These are phyloP conservation scores for Aspergillus nanangensis DNA, from an alignment of 495 filamentous ascomycete genomes.

Conservation along the genomic window DNA sequence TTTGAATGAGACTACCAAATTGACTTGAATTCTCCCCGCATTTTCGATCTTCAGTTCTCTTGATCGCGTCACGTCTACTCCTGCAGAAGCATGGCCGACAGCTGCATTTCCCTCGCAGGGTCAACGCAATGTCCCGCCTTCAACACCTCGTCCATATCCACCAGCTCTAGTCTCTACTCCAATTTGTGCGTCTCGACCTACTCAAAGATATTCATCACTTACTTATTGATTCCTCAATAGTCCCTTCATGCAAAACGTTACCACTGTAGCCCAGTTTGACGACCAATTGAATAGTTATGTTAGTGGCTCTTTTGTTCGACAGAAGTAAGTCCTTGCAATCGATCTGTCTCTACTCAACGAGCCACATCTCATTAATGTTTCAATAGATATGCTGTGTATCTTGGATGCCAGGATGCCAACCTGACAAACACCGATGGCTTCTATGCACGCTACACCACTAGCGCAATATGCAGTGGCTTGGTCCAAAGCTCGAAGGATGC, in stretches of 20 bases:
- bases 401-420: conserved; percentile 78
- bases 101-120: conserved; percentile 73
- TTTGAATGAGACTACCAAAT: not conserved
- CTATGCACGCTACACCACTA: conserved; percentile 92
- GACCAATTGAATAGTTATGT: conserved; percentile 68
- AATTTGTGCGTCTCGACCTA: conserved; percentile 65
- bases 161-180: conserved; percentile 54
- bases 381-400: conserved; percentile 41
- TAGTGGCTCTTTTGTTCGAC: conserved; percentile 63
- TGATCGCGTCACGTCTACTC: conserved; percentile 6
- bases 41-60: not conserved
- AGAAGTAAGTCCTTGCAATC: conserved; percentile 54
- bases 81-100: conserved; percentile 30
- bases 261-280: conserved; percentile 75
- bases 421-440: conserved; percentile 74
- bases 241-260: conserved; percentile 82
- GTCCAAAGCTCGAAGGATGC: conserved; percentile 81
- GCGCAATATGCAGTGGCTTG: conserved; percentile 90
- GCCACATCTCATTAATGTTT: conserved; percentile 14
- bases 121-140: conserved; percentile 86
- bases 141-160: conserved; percentile 75
- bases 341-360: not conserved
- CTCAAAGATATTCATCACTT: not conserved
- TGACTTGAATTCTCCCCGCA: not conserved
- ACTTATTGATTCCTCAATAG: conserved; percentile 44